These are phyloP conservation scores for Globisporangium parvum DNA, from an alignment of 352 stramenopile genomes.

Conservation along the genomic window DNA sequence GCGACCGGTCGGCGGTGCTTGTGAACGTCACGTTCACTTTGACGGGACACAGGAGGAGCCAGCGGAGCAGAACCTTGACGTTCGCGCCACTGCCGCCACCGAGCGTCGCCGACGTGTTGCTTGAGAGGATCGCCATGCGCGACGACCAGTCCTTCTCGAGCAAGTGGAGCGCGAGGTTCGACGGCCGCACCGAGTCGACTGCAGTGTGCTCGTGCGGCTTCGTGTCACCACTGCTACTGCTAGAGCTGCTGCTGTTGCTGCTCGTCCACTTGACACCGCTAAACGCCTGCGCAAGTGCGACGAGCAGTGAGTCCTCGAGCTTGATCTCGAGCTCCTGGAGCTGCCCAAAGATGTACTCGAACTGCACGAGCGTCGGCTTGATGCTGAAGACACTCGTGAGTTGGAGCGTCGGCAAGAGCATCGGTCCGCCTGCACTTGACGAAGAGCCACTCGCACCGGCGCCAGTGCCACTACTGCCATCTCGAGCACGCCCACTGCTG, in stretches of 20 bases:
- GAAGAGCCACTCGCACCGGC: neutral
- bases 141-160: constrained; percentile 57
- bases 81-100: constrained; percentile 35
- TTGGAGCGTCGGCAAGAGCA: constrained; percentile 72
- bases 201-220: constrained; percentile 7
- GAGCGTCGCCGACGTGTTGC: constrained; percentile 20
- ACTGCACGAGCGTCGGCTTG: constrained; percentile 61
- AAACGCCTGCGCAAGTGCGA: constrained; percentile 71
- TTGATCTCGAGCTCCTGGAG: constrained; percentile 86
- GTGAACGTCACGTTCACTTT: constrained; percentile 87
- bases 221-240: constrained; percentile 15
- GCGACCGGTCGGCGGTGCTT: constrained; percentile 75
- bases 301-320: constrained; percentile 69
- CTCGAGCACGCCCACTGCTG: neutral
- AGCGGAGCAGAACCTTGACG: constrained; percentile 70
- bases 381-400: constrained; percentile 72
- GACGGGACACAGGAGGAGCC: constrained; percentile 79
- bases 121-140: constrained; percentile 30
- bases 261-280: constrained; percentile 60
- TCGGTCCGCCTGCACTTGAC: constrained; percentile 12
- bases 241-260: constrained; percentile 10
- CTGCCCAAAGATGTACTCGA: constrained; percentile 86
- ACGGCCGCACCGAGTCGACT: constrained; percentile 4
- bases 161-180: constrained; percentile 44
- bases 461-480: neutral